These are phyloP conservation scores for Stenogyne calaminthoides DNA, from an alignment of 305 asterid species.

Conservation along the genomic window DNA sequence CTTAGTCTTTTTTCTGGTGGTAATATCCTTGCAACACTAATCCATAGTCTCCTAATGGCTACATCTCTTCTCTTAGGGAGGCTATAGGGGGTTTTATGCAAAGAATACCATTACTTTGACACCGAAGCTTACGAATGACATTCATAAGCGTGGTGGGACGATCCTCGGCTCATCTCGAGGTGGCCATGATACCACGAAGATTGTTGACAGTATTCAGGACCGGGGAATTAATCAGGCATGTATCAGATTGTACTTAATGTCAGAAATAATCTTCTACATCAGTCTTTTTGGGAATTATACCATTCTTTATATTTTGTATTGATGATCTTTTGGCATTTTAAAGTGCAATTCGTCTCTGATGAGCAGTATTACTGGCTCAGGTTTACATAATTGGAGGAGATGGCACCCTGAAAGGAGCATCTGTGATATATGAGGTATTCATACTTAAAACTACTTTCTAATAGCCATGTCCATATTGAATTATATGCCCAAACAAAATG, in stretches of 20 bases:
- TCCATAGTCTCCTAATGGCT: conserved; percentile 27
- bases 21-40: background rate
- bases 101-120: conserved; percentile 78
- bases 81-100: conserved; percentile 86
- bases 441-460: conserved; percentile 18
- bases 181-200: conserved; percentile 93
- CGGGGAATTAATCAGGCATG: conserved; percentile 97
- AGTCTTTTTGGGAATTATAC: conserved; percentile 27
- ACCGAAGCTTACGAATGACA: conserved; percentile 83
- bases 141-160: conserved; percentile 99
- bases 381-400: conserved; percentile 98
- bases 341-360: conserved; percentile 40
- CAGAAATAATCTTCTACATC: conserved; percentile 6
- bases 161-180: conserved; percentile 98
- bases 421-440: conserved; percentile 81
- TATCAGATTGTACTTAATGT: conserved; percentile 16
- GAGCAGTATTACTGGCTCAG: conserved; percentile 52
- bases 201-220: conserved; percentile 97
- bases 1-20: background rate
- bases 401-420: conserved; percentile 94
- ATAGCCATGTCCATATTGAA: conserved; percentile 4
- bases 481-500: background rate
- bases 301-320: conserved; percentile 4
- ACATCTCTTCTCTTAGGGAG: conserved; percentile 50
- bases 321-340: conserved; percentile 27